phyloP scores from a whole-genome alignment of 2,329 filamentous ascomycete species.

The Leptoxyphium fumago region DNA sequence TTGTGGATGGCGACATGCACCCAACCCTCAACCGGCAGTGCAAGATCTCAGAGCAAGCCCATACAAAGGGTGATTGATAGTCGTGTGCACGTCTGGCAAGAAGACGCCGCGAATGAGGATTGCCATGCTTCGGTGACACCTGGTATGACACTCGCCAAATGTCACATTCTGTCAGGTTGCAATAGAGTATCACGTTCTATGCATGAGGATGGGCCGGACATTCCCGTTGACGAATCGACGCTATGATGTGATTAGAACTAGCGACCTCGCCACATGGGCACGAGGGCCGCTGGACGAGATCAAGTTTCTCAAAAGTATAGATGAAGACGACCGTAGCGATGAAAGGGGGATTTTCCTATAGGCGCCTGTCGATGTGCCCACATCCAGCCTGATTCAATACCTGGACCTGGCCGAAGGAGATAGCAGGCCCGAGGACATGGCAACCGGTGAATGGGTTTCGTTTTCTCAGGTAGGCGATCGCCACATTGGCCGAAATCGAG shows the following conservation, averaged over 20 bases:
- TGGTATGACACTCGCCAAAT: constrained; percentile 43
- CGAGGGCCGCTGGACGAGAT: constrained; percentile 57
- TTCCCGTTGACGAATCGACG: constrained; percentile 43
- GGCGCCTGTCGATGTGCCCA: constrained; percentile 57
- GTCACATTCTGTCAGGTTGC: constrained; percentile 37
- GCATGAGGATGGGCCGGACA: constrained; percentile 17
- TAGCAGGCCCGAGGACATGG: constrained; percentile 49
- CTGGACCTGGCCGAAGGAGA: constrained; percentile 45
- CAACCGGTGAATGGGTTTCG: constrained; percentile 60
- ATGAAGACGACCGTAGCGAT: constrained; percentile 35
- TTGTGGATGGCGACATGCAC: too few relatives aligned
- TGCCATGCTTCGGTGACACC: constrained; percentile 56
- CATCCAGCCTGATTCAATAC: too few relatives aligned
- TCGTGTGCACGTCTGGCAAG: constrained; percentile 79
- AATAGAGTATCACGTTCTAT: constrained; percentile 6
- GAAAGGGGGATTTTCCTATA: constrained; percentile 59
- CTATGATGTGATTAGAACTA: constrained; percentile 9
- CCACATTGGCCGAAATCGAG: constrained; percentile 21
- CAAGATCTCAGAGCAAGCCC: too few relatives aligned
- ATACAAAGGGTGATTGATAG: constrained; percentile 52
- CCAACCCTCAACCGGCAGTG: too few relatives aligned
- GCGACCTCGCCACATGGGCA: constrained; percentile 40
- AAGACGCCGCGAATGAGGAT: constrained; percentile 42
- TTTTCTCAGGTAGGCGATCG: constrained; percentile 55
- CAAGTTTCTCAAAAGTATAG: constrained; percentile 50